Conservation (phyloP, 1,284 basidiomycete genomes). For the Leccinum ponderosum region DNA sequence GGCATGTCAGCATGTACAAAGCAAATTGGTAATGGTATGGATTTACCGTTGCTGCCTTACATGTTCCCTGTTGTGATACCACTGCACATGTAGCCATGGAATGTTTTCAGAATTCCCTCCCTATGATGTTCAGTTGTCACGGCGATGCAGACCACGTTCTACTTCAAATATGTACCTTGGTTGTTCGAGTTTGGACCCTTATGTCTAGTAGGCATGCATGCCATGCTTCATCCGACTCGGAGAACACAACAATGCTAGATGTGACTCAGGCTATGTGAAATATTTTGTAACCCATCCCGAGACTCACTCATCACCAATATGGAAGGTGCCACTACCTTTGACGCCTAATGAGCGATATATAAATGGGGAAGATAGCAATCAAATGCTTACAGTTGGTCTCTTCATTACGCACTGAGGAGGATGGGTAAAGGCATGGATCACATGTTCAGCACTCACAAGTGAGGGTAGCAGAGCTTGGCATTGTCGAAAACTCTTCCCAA, state of each 20-base stretch:
- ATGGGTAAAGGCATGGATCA: background rate
- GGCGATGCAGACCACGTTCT: too few relatives aligned
- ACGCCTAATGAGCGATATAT: too few relatives aligned
- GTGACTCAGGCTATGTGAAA: too few relatives aligned
- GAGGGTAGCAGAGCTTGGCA: background rate
- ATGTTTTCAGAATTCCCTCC: background rate
- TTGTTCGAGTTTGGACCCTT: too few relatives aligned
- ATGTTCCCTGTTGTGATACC: background rate
- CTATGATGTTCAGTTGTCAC: too few relatives aligned
- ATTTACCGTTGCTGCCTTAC: background rate
- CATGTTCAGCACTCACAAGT: background rate
- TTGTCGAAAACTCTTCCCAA: background rate
- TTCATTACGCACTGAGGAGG: background rate
- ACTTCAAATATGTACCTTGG: too few relatives aligned
- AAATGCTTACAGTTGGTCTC: background rate
- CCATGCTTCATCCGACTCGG: background rate
- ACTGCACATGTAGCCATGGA: background rate
- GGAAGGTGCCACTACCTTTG: background rate
- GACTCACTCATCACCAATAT: background rate
- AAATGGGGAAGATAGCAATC: too few relatives aligned
- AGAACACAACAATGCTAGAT: background rate
- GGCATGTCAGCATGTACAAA: background rate
- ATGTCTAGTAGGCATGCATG: background rate
- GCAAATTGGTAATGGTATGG: background rate
- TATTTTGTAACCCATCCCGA: too few relatives aligned